Percentiles rank a stretch among this genome's conserved stretches.
These are phyloP conservation scores for Cephalotrichum gorgonifer DNA, from an alignment of 2,329 filamentous ascomycete genomes.

Conservation along the genomic window DNA sequence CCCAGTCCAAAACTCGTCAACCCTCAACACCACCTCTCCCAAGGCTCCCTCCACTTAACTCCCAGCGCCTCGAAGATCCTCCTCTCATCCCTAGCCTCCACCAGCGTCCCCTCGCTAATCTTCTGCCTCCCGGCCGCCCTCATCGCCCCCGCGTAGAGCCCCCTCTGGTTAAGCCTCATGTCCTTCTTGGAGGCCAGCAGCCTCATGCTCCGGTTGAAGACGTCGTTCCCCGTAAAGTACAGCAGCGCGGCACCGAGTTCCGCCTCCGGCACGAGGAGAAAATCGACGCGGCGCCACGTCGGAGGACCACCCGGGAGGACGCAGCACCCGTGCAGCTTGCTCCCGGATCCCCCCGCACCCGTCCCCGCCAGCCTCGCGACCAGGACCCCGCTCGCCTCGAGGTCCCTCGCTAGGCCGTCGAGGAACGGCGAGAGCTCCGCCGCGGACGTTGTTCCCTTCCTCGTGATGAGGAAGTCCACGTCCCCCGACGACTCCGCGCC, in stretches of 20 bases:
- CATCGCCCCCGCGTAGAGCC: conserved; percentile 63
- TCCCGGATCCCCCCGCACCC: conserved; percentile 37
- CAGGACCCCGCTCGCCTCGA: conserved; percentile 56
- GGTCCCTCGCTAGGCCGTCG: conserved; percentile 47
- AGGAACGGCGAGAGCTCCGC: conserved; percentile 53
- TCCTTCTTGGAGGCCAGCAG: conserved; percentile 69
- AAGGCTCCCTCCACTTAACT: conserved; percentile 74
- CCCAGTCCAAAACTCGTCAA: no score
- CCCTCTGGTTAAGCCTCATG: conserved; percentile 77
- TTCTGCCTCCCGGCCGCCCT: conserved; percentile 46
- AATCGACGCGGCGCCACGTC: conserved; percentile 73
- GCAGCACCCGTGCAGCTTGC: conserved; percentile 85
- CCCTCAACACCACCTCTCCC: conserved; percentile 71
- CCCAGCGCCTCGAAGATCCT: conserved; percentile 72
- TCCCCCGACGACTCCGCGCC: conserved; percentile 67
- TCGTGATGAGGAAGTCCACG: conserved; percentile 77
- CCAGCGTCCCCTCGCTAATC: conserved; percentile 54
- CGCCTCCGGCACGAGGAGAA: conserved; percentile 69
- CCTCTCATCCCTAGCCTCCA: conserved; percentile 68
- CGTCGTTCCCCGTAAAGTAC: conserved; percentile 95
- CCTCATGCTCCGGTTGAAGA: conserved; percentile 83
- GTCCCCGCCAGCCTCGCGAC: conserved; percentile 56
- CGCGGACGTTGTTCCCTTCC: conserved; percentile 41
- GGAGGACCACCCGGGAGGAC: conserved; percentile 42
- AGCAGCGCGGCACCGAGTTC: conserved; percentile 78